These are phyloP conservation scores for Intubia oerlemansii DNA, from an alignment of 2,329 filamentous ascomycete species.

Conservation along the genomic window DNA sequence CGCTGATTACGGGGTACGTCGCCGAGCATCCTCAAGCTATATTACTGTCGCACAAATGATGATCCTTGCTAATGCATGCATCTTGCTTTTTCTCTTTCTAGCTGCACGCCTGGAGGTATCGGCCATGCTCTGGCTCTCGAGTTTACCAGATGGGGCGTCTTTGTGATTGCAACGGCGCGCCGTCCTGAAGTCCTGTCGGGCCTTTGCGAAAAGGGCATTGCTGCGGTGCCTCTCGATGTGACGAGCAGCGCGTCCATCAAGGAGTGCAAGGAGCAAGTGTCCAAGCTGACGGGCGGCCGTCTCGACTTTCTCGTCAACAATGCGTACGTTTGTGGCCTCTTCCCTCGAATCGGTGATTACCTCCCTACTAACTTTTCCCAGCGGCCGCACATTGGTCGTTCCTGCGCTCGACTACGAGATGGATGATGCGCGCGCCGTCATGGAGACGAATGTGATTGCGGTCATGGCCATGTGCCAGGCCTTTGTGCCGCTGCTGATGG, in stretches of 20 bases:
- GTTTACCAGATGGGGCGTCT: constrained; percentile 28
- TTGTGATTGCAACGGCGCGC: constrained; percentile 36
- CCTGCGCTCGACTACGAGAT: constrained; percentile 29
- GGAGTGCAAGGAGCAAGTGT: constrained; percentile 23
- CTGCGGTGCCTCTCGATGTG: constrained; percentile 29
- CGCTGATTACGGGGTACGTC: constrained; percentile 27
- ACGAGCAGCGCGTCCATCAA: constrained; percentile 28
- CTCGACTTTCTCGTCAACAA: constrained; percentile 40
- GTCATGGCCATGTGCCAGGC: constrained; percentile 32
- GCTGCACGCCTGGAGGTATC: constrained; percentile 36
- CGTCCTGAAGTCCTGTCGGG: constrained; percentile 23
- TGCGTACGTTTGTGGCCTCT: constrained; percentile 18
- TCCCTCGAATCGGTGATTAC: no score
- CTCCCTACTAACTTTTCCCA: constrained; percentile 8
- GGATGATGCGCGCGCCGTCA: constrained; percentile 28
- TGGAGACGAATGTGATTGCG: constrained; percentile 35
- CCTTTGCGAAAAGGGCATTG: constrained; percentile 25
- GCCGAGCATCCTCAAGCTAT: no score
- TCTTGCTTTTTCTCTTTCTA: constrained; percentile 10
- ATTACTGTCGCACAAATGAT: constrained; percentile 21
- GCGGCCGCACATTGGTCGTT: constrained; percentile 27
- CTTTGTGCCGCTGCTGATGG: constrained; percentile 27
- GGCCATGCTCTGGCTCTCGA: constrained; percentile 30
- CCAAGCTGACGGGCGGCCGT: constrained; percentile 25
- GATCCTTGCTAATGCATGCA: constrained; percentile 28